These are phyloP conservation scores for Microsporum audouinii DNA, from an alignment of 2,329 filamentous ascomycete genomes.

Conservation along the genomic window DNA sequence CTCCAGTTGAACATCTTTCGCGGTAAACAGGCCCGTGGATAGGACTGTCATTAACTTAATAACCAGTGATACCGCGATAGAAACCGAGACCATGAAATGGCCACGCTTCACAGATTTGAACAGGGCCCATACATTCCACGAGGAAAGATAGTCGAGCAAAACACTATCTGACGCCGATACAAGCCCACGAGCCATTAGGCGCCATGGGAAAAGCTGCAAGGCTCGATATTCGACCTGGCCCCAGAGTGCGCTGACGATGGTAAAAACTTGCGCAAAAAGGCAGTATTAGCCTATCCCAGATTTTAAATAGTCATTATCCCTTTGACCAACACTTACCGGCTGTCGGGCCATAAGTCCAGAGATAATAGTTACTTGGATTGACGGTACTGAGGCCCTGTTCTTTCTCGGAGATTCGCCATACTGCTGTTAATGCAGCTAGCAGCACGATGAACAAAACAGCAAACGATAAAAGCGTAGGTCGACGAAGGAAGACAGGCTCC, in stretches of 20 bases:
- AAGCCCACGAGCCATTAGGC: conserved; percentile 7
- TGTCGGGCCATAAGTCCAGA: conserved; percentile 12
- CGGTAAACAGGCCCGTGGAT: not conserved
- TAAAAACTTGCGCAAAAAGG: conserved; percentile 8
- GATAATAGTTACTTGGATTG: not conserved
- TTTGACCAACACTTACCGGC: conserved; percentile 5
- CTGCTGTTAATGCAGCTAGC: not conserved
- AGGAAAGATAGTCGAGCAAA: conserved; percentile 11
- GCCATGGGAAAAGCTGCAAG: conserved; percentile 12
- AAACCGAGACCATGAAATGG: conserved; percentile 12
- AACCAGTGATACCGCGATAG: not conserved
- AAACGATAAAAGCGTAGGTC: not conserved
- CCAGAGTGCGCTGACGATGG: conserved; percentile 8
- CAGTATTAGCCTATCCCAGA: not conserved
- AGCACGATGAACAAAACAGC: not conserved
- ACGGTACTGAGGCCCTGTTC: not conserved
- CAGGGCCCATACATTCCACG: conserved; percentile 9
- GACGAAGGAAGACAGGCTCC: no score
- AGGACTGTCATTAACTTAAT: not conserved
- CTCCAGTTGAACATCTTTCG: not conserved
- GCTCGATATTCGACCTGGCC: conserved; percentile 12
- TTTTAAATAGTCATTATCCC: not conserved
- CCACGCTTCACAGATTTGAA: conserved; percentile 9
- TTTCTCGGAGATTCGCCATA: not conserved
- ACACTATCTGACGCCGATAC: conserved; percentile 9